Percentiles rank a stretch among this genome's conserved stretches.
These are phyloP conservation scores for Ogataea polymorpha DNA, from an alignment of 805 yeast species.

Conservation along the genomic window DNA sequence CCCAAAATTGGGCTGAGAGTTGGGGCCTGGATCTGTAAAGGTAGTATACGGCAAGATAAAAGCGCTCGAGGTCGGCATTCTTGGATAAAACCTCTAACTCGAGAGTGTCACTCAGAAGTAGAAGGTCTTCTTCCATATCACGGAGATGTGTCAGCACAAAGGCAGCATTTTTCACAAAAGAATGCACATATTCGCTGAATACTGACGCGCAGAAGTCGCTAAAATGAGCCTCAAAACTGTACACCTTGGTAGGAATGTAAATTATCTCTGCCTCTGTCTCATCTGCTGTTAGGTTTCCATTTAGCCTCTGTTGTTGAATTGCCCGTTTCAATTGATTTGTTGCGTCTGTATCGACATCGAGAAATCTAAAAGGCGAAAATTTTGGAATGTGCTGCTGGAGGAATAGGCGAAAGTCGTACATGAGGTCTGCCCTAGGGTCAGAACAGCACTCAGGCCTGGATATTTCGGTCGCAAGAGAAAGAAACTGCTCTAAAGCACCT, in stretches of 20 bases:
- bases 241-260: slow-evolving; percentile 26
- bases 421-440: slow-evolving; percentile 24
- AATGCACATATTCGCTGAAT: slow-evolving; percentile 50
- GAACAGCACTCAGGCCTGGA: slow-evolving; percentile 20
- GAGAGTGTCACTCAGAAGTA: slow-evolving; percentile 53
- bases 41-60: slow-evolving; percentile 71
- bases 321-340: slow-evolving; percentile 34
- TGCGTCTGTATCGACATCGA: slow-evolving; percentile 46
- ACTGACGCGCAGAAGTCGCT: slow-evolving; percentile 37
- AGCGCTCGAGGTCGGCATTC: slow-evolving; percentile 83
- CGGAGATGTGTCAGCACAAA: slow-evolving; percentile 62
- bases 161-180: slow-evolving; percentile 62
- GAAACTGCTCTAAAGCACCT: slow-evolving; percentile 70
- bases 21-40: slow-evolving; percentile 62
- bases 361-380: slow-evolving; percentile 48
- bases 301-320: slow-evolving; percentile 25
- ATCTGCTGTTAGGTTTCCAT: slow-evolving; percentile 28
- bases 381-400: slow-evolving; percentile 66
- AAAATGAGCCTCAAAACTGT: slow-evolving; percentile 27
- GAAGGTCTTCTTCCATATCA: slow-evolving; percentile 71
- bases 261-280: slow-evolving; percentile 27
- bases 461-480: slow-evolving; percentile 61
- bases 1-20: slow-evolving; percentile 63
- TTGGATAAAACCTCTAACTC: slow-evolving; percentile 62
- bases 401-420: slow-evolving; percentile 64